Evolutionary conservation across 176 grass and related monocot species (phyloP).

Genomic region (Sorghum bicolor): Sorghum_bicolor_NCBIv3 NC_012872.2:69916501-69917000

Average conservation of each 20-base stretch:
- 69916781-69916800: not conserved
- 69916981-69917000: not conserved
- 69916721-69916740: not conserved
- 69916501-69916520: not conserved
- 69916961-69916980: not conserved
- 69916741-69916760: not conserved
- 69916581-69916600: not conserved
- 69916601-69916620: not conserved
- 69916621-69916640: not conserved
- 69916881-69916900: not conserved
- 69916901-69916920: not conserved
- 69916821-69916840: not conserved
- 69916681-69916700: not conserved
- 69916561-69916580: not conserved
- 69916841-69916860: not conserved
- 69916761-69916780: not conserved
- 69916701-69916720: not conserved
- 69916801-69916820: not conserved
- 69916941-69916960: not conserved
- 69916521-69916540: not conserved
- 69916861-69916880: not conserved
- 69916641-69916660: not conserved
- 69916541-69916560: conserved; percentile 13
- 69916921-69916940: not conserved
- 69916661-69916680: not conserved